Base-by-base conservation (phyloP, 1,139 yeast species). In the Taphrina flavorubra region DNA sequence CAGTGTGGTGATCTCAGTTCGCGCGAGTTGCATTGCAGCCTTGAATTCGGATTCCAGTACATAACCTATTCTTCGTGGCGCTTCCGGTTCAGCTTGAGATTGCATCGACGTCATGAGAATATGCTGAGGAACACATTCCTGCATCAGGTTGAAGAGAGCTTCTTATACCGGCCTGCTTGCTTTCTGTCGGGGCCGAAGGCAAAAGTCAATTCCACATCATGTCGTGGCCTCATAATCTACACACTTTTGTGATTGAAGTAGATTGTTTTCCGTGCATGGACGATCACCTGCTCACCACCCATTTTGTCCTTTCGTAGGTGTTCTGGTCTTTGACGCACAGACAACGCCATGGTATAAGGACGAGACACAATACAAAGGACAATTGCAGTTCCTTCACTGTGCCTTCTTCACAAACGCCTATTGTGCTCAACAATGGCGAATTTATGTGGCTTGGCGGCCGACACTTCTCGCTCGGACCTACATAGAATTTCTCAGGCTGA, bases 141-240 rank as follows among this genome's bases (percentile, higher is more conserved):
- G 31, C 31, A 25, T 25, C 31, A 25, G 31, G 31, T 4, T 0
- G 31, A 25, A 39, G 42, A 10, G 42, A 39, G 42, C 42, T 14
- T 39, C 42, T 39, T 39, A 39, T 39, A 14, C 6, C 42, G 14
- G 14, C 14, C 4, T 4, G 31, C 31, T 1, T 2, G 2, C 31
- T 1, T 25, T 25, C 31, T 25, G 31, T 25, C 4, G 2, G 31
- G 31, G 1, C 31, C 4, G 14, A 39, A 39, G 14, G 42, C n/a
- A 44, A 44, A 44, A 14, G 47, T 44, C 47, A 13, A 44, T 14
- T n/a, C n/a, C 47, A 44, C 47, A 44, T 44, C 47, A 44, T 44
- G 47, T 44, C 42, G 18, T 44, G 18, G 18, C 1, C 8, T 8
- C n/a, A 44, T 44, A 44, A 14, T 44, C 18, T 1, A 44, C n/a